Evolutionary conservation across 257 asterid genomes (phyloP).

Genomic region (Forsythia suspensa): DNA sequence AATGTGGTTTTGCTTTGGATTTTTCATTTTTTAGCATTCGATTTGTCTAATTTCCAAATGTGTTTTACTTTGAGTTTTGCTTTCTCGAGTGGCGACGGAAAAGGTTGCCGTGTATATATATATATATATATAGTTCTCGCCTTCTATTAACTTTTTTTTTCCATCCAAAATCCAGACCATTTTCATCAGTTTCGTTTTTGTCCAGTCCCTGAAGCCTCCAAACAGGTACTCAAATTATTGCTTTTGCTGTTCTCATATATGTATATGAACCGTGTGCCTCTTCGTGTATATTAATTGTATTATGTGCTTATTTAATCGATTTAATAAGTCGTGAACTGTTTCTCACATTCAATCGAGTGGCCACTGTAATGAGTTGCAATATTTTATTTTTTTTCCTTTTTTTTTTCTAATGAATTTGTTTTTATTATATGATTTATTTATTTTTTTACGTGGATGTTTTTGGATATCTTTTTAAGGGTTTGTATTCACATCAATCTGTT

Average conservation of each 20-base stretch:
- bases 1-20: too few relatives aligned
- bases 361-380: background rate
- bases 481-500: background rate
- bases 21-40: too few relatives aligned
- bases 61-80: too few relatives aligned
- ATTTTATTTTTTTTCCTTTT: background rate
- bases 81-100: too few relatives aligned
- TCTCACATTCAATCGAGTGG: slow-evolving; percentile 20
- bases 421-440: background rate
- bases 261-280: slow-evolving; percentile 3
- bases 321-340: background rate
- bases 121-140: too few relatives aligned
- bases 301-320: slow-evolving; percentile 20
- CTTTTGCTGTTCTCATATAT: background rate
- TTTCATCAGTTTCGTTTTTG: slow-evolving; percentile 15
- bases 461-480: background rate
- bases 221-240: background rate
- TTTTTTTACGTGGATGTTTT: background rate
- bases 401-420: background rate
- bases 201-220: slow-evolving; percentile 17
- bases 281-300: slow-evolving; percentile 13
- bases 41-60: too few relatives aligned
- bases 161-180: too few relatives aligned
- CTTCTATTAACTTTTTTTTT: too few relatives aligned
- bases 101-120: too few relatives aligned